A percentile compares a stretch with the other conserved stretches of the same genome.
Conservation (phyloP, 495 filamentous ascomycete species). For the Geoglossum glabrum region DNA sequence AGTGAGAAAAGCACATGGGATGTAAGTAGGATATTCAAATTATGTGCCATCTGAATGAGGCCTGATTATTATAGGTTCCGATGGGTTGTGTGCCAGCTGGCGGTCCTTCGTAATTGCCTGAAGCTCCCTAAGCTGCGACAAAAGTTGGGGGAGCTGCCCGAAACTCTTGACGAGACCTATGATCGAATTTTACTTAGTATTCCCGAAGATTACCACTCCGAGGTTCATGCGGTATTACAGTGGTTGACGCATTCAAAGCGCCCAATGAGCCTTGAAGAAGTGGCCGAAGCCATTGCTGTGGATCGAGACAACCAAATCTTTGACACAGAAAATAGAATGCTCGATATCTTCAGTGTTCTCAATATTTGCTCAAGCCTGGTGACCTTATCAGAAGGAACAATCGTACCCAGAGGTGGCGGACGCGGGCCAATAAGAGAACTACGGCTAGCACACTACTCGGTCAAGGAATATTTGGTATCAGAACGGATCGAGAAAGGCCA, state of each 20-base stretch:
- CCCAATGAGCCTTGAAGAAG: conserved; percentile 7
- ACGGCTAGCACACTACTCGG: conserved; percentile 12
- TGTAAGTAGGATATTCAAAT: conserved; percentile 5
- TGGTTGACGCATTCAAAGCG: conserved; percentile 10
- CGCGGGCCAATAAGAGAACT: too few relatives aligned
- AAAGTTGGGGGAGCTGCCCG: conserved; percentile 7
- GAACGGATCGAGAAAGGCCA: conserved; percentile 5
- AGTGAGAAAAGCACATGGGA: conserved; percentile 10
- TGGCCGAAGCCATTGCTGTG: conserved; percentile 7
- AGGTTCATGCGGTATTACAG: conserved; percentile 8
- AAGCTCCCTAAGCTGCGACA: conserved; percentile 1
- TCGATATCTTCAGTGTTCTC: conserved; percentile 1
- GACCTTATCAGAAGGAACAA: not conserved
- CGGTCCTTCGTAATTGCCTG: conserved; percentile 6
- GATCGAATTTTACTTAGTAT: conserved; percentile 11
- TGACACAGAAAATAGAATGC: conserved; percentile 5
- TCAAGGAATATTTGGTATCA: conserved; percentile 14
- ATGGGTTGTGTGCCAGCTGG: conserved; percentile 13
- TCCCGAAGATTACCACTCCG: not conserved
- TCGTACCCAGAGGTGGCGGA: too few relatives aligned
- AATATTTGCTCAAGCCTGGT: conserved; percentile 11
- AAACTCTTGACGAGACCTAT: conserved; percentile 13
- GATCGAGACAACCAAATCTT: conserved; percentile 1
- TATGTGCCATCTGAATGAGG: not conserved
- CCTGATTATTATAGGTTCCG: conserved; percentile 10